phyloP scores from a whole-genome alignment of 1,284 basidiomycete species.

The Ustilago lituana region DNA sequence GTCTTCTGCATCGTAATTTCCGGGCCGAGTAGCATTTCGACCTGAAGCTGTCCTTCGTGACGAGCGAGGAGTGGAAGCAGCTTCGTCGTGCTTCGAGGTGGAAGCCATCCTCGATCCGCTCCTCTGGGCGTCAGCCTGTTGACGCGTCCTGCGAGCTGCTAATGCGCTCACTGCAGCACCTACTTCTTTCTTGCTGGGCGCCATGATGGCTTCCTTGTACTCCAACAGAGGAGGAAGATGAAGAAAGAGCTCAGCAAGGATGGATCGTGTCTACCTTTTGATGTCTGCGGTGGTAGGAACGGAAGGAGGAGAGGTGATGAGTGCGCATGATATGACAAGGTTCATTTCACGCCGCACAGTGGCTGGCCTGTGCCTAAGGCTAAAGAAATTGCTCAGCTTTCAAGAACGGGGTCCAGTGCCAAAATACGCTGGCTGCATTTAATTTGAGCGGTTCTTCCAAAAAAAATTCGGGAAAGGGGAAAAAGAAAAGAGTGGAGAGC shows the following conservation, averaged over 20 bases:
- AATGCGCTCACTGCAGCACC: constrained; percentile 29
- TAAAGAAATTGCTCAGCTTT: too few relatives aligned
- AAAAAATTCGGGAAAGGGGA: constrained; percentile 10
- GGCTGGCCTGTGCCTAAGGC: constrained; percentile 17
- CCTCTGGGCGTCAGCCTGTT: constrained; percentile 11
- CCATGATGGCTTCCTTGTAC: constrained; percentile 13
- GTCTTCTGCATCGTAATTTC: background rate
- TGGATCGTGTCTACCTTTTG: too few relatives aligned
- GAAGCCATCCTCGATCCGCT: constrained; percentile 4
- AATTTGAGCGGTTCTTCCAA: constrained; percentile 2
- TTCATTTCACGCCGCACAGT: too few relatives aligned
- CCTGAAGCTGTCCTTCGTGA: constrained; percentile 3
- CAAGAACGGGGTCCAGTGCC: too few relatives aligned
- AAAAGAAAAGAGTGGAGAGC: constrained; percentile 14
- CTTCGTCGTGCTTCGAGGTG: background rate
- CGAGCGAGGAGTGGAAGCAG: background rate
- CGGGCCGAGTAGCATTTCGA: background rate
- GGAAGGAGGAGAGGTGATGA: background rate
- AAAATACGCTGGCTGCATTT: background rate
- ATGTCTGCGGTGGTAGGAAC: constrained; percentile 2
- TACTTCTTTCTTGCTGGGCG: constrained; percentile 10
- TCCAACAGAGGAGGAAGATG: background rate
- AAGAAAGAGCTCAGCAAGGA: too few relatives aligned
- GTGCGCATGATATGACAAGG: background rate
- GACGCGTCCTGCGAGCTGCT: constrained; percentile 37